Percentiles rank a stretch among this genome's conserved stretches.
Evolutionary conservation across 768 basidiomycete genomes (phyloP).

Genomic region (Amanita pseudoporphyria): DNA sequence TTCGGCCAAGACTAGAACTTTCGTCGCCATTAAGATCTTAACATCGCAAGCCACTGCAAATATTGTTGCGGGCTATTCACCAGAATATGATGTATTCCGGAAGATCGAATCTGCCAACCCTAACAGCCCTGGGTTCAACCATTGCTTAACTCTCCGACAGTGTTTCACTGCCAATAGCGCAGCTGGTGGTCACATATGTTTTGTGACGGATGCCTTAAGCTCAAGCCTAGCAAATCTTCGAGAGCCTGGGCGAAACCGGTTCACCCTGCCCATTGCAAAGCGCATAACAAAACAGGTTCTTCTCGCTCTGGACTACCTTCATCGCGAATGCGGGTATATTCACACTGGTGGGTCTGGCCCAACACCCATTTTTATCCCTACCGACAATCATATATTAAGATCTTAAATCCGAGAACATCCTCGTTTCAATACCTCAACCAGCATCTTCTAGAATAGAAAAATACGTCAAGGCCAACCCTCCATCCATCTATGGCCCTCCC

Average conservation of each 20-base stretch:
- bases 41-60: slow-evolving; percentile 2
- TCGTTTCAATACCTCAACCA: slow-evolving; percentile 8
- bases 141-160: slow-evolving; percentile 7
- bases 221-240: slow-evolving; percentile 7
- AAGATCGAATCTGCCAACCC: slow-evolving; percentile 9
- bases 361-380: neutral
- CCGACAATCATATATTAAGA: slow-evolving; percentile 5
- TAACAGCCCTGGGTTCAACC: slow-evolving; percentile 9
- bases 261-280: slow-evolving; percentile 9
- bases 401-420: slow-evolving; percentile 6
- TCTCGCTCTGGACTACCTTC: slow-evolving; percentile 12
- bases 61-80: slow-evolving; percentile 4
- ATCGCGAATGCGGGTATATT: slow-evolving; percentile 12
- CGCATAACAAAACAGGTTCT: slow-evolving; percentile 12
- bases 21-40: slow-evolving; percentile 2
- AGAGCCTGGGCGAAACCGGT: slow-evolving; percentile 5
- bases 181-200: slow-evolving; percentile 1
- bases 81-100: slow-evolving; percentile 8
- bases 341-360: slow-evolving; percentile 4
- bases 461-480: neutral
- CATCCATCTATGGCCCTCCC: slow-evolving; percentile 6
- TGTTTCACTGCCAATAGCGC: slow-evolving; percentile 6
- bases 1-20: neutral
- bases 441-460: slow-evolving; percentile 2
- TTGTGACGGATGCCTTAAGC: slow-evolving; percentile 7